These are phyloP conservation scores for Aspergillus wentii DNA, from an alignment of 495 filamentous ascomycete genomes.

Conservation along the genomic window DNA sequence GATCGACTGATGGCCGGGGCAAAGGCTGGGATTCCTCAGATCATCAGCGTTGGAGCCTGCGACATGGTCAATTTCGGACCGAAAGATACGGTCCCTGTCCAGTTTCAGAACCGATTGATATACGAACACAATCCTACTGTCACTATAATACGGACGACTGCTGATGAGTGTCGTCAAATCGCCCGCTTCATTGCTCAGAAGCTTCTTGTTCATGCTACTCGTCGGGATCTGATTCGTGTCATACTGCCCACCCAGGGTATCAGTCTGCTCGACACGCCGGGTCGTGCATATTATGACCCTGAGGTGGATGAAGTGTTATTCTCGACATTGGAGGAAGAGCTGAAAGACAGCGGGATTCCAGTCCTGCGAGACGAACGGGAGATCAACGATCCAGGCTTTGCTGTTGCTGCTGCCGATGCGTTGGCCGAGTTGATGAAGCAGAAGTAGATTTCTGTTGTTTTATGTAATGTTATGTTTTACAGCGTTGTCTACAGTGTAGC, in stretches of 20 bases:
- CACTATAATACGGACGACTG: constrained; percentile 57
- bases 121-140: constrained; percentile 62
- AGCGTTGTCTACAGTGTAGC: too few relatives aligned
- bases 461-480: too few relatives aligned
- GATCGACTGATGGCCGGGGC: constrained; percentile 50
- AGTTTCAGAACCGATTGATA: constrained; percentile 39
- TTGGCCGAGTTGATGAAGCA: constrained; percentile 13
- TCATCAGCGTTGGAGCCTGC: constrained; percentile 59
- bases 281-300: constrained; percentile 34
- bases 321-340: constrained; percentile 31
- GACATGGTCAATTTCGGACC: constrained; percentile 71
- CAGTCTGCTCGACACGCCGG: constrained; percentile 35
- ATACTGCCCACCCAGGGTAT: constrained; percentile 53
- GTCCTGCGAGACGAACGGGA: constrained; percentile 27
- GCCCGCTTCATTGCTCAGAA: constrained; percentile 50
- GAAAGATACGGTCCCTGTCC: constrained; percentile 44
- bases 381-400: constrained; percentile 46
- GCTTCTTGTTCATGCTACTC: constrained; percentile 29
- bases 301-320: constrained; percentile 45
- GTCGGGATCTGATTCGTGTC: constrained; percentile 41
- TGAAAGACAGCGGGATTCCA: constrained; percentile 30
- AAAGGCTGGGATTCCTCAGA: constrained; percentile 50
- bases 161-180: constrained; percentile 47
- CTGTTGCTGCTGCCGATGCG: constrained; percentile 17
- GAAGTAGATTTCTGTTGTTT: too few relatives aligned